Evolutionary conservation across 1,284 basidiomycete genomes (phyloP).

Genomic region (Mycena citricolor): DNA sequence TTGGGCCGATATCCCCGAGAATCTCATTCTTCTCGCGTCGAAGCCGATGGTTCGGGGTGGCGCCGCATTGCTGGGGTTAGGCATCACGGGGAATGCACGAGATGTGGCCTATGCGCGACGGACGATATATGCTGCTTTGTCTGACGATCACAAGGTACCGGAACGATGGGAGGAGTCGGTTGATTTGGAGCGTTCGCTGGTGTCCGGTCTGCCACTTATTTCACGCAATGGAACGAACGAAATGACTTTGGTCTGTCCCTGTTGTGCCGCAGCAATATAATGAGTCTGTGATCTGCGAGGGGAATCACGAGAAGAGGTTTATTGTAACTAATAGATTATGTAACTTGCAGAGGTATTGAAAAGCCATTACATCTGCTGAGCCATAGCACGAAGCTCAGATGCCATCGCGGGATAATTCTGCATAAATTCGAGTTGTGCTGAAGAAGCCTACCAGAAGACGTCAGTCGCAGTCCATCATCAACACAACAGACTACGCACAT

Average conservation of each 20-base stretch:
- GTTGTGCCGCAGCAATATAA: too few relatives aligned
- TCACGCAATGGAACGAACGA: too few relatives aligned
- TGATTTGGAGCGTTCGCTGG: background rate
- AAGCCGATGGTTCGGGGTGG: conserved; percentile 13
- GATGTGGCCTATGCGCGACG: conserved; percentile 7
- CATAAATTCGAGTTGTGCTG: conserved; percentile 80
- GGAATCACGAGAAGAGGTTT: too few relatives aligned
- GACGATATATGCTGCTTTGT: background rate
- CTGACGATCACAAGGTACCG: background rate
- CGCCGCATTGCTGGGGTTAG: conserved; percentile 3
- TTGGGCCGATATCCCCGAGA: too few relatives aligned
- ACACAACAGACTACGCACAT: conserved; percentile 40
- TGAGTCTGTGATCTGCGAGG: too few relatives aligned
- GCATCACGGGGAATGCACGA: conserved; percentile 5
- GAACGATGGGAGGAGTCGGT: background rate
- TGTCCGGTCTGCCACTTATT: background rate
- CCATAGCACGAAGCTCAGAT: conserved; percentile 58
- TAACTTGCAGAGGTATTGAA: too few relatives aligned
- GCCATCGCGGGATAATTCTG: conserved; percentile 82
- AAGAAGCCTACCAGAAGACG: conserved; percentile 58
- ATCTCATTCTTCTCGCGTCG: conserved; percentile 5
- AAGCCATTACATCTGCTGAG: conserved; percentile 26
- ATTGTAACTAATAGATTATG: too few relatives aligned
- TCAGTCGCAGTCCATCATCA: conserved; percentile 8
- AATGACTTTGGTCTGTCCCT: too few relatives aligned